Evolutionary conservation across 495 filamentous ascomycete genomes (phyloP), one percentile per base, ranked within the genome.

Genomic region (Penicillium coprophilum): DNA sequence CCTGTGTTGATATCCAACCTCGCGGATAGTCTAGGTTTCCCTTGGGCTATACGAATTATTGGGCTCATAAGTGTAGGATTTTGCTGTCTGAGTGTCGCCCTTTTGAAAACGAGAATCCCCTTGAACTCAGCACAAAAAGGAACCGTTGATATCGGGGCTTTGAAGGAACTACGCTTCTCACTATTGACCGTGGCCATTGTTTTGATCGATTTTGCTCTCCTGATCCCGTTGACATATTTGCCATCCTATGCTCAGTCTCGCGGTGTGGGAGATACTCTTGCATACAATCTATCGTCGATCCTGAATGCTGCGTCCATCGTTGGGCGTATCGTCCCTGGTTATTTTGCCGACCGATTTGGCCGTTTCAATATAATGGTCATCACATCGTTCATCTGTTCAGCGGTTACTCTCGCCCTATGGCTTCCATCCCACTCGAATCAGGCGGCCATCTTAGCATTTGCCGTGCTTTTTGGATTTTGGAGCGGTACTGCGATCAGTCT

Each of bases 261-360:
- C 40, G 67, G 66, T 5, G 49, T 74, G 17, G 59, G 57, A 19
- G 59, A 46, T 6, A 70, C 71, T 6, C 52, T 72, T 10, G 61
- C 62, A 13, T 52, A 62, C 41, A 61, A 70, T 12, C 59, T 74
- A 5, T 44, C 69, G 17, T 53, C 63, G 7, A 68, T 75, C n/a
- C 38, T 75, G 34, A 73, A 69, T 58, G 69, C 59, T 2, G 51
- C 62, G 0, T 68, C 61, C 34, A 79, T 89, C 50, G 71, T 67
- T 28, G 71, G 71, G 8, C 66, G 71, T 2, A 55, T 66, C 7
- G 46, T 72, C 17, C 68, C 71, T 2, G 62, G 83, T 17, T 32
- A 58, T 51, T 30, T 67, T 20, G 70, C 64, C 2, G 71, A 74
- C 34, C 51, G 58, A 41, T 30, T 62, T 13, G 71, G 70, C 8